phyloP scores from a whole-genome alignment of 2,329 filamentous ascomycete genomes.

The Cladophialophora yegresii region DNA sequence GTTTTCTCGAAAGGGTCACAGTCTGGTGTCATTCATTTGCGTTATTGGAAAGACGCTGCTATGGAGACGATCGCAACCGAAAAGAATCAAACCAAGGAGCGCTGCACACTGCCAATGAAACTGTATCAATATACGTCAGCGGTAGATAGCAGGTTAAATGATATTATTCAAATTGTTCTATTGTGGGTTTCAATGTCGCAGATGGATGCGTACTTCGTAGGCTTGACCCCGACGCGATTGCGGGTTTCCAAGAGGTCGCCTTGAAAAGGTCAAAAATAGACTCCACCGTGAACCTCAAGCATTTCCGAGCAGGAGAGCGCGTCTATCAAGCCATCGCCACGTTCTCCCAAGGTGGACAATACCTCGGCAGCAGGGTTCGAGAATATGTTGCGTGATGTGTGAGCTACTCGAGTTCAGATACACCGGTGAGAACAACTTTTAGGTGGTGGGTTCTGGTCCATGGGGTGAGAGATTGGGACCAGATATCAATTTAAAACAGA shows the following conservation, averaged over 20 bases:
- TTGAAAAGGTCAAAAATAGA: neutral
- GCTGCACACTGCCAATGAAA: slow-evolving; percentile 26
- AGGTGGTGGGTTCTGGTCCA: too few relatives aligned
- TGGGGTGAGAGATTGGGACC: too few relatives aligned
- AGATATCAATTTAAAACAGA: too few relatives aligned
- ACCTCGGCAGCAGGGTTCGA: too few relatives aligned
- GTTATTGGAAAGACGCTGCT: neutral
- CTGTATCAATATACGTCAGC: slow-evolving; percentile 24
- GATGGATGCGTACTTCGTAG: neutral
- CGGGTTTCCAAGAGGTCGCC: neutral
- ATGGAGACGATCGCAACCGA: slow-evolving; percentile 9
- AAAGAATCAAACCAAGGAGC: slow-evolving; percentile 1
- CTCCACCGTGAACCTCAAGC: neutral
- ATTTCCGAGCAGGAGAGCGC: neutral
- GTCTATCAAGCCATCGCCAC: neutral
- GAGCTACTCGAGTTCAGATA: too few relatives aligned
- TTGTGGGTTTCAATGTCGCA: neutral
- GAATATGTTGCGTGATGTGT: too few relatives aligned
- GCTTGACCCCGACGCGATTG: too few relatives aligned
- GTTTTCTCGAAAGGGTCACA: neutral
- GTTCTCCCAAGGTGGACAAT: neutral
- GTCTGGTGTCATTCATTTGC: slow-evolving; percentile 6
- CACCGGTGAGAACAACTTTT: too few relatives aligned
- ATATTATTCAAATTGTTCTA: slow-evolving; percentile 11
- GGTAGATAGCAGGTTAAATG: slow-evolving; percentile 27